A percentile compares a stretch with the other conserved stretches of the same genome.
phyloP scores from a whole-genome alignment of 257 asterid species.

The Lantana camara region DNA sequence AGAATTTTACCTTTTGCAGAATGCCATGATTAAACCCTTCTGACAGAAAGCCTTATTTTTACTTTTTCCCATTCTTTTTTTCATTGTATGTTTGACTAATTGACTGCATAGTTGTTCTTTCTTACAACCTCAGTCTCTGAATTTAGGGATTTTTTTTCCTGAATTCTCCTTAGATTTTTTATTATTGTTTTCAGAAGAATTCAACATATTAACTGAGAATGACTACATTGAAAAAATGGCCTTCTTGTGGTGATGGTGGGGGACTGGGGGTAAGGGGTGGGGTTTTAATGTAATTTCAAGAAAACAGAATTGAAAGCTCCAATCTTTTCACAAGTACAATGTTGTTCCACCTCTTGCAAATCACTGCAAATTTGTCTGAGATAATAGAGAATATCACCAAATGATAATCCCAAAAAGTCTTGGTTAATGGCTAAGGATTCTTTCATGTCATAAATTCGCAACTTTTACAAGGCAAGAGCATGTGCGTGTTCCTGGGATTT shows the following conservation, averaged over 20 bases:
- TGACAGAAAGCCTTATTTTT: conserved; percentile 26
- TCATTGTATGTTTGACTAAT: neutral
- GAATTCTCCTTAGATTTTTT: neutral
- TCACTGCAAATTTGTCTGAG: no score
- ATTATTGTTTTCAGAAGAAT: neutral
- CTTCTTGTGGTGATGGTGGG: conserved; percentile 1
- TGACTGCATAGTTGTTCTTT: conserved; percentile 6
- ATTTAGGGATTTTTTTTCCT: conserved; percentile 12
- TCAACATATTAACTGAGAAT: no score
- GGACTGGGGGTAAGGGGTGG: neutral
- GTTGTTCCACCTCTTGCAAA: neutral
- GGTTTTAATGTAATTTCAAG: neutral
- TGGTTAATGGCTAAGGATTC: conserved; percentile 8
- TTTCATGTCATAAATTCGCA: conserved; percentile 15
- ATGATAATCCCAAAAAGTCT: no score
- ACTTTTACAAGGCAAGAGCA: conserved; percentile 18
- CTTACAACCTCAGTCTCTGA: conserved; percentile 15
- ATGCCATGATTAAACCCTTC: conserved; percentile 31
- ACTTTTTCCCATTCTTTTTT: neutral
- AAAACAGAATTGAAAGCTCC: neutral
- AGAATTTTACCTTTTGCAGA: conserved; percentile 24
- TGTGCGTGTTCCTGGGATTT: conserved; percentile 40
- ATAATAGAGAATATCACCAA: no score
- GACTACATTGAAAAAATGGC: no score
- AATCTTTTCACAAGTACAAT: neutral